Evolutionary conservation across 257 asterid genomes (phyloP), one percentile per base, ranked within the genome.

Genomic region (Solanum lycopersicoides): DNA sequence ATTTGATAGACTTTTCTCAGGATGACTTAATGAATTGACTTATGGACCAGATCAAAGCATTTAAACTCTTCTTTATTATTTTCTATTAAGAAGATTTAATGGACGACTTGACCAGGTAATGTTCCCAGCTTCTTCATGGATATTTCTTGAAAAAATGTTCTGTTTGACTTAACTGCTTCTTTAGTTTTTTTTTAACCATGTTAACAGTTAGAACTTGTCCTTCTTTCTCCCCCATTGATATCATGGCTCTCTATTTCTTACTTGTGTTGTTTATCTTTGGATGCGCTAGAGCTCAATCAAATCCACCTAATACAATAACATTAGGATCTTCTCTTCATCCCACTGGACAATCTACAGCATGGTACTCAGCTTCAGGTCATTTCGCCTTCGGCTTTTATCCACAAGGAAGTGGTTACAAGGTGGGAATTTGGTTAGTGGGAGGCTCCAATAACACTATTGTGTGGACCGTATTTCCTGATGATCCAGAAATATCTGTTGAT

Each of bases 401-500:
- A 25, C 73, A 89, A 41, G 87, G 89, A 66, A 72, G 53, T 72
- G 89, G 89, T 39, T 89, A 74, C 71, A 83, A 66, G 86, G 89
- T 89, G 13, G 91, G 91, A 68, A 87, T 84, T 73, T 87, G 89
- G 86, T 66, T 89, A 42, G 66, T 84, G 11, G 86, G 83, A 45
- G 73, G 75, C 25, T 16, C 76, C 83, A 68, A 89, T 12, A 84
- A 44, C 16, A 60, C 63, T 30, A 21, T 34, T 76, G 91, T 89
- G 30, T 89, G 91, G 91, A 87, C 89, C 50, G 87, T 79, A 23
- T 68, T 68, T 25, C 75, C 56, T 75, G 89, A 89, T 66, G 79
- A 87, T 14, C 72, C 88, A 37, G 86, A 75, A 23, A 44, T 77
- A 28, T 50, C 88, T 3, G 75, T 42, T 32, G 28, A 42, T 12